Conservation (phyloP, 805 yeast species). For the Yamadazyma olivae region DNA sequence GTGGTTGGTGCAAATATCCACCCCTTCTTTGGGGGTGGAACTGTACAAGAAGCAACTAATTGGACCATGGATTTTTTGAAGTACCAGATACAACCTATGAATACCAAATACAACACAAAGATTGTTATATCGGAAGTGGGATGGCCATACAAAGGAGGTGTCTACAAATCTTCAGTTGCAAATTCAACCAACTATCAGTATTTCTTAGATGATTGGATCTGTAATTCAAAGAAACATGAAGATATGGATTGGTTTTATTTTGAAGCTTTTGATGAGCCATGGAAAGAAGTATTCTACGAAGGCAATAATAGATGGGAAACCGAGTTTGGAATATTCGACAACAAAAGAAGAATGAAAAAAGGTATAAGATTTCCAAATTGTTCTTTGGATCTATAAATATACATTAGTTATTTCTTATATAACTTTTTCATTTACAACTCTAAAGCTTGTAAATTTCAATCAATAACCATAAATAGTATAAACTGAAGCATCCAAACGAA, state of each 20-base stretch:
- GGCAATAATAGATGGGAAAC: constrained; percentile 58
- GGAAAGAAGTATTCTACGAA: constrained; percentile 56
- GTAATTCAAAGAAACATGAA: constrained; percentile 34
- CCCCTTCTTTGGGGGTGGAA: constrained; percentile 64
- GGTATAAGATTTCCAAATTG: constrained; percentile 42
- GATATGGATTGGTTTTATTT: constrained; percentile 53
- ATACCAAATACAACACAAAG: constrained; percentile 21
- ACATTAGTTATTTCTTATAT: neutral
- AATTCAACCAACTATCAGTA: constrained; percentile 40
- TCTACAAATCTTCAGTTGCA: constrained; percentile 44
- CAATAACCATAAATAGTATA: constrained; percentile 83
- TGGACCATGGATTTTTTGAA: constrained; percentile 53
- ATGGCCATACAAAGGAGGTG: constrained; percentile 69
- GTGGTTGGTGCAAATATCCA: constrained; percentile 62
- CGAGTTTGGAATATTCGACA: constrained; percentile 65
- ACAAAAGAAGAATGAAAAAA: constrained; percentile 44
- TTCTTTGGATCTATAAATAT: neutral
- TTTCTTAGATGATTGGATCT: constrained; percentile 52
- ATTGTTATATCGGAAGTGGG: constrained; percentile 62
- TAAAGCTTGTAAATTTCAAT: constrained; percentile 36
- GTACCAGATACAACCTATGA: constrained; percentile 40
- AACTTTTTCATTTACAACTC: no score
- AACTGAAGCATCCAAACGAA: constrained; percentile 69
- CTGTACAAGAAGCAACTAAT: constrained; percentile 42
- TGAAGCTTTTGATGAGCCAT: constrained; percentile 73